phyloP scores from a whole-genome alignment of 2,329 filamentous ascomycete species.

The Didymella pinodella region DNA sequence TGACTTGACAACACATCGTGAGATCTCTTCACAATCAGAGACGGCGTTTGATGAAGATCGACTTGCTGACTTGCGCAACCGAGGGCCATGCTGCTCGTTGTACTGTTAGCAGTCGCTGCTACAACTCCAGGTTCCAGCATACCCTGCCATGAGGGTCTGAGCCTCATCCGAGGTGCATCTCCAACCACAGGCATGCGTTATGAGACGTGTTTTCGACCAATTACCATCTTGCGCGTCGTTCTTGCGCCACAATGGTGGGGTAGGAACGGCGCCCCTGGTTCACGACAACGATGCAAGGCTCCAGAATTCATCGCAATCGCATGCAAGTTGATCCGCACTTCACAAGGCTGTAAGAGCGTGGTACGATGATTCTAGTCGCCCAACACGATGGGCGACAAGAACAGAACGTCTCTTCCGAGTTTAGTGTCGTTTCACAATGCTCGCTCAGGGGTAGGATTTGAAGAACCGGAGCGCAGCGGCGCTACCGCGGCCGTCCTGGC shows the following conservation, averaged over 20 bases:
- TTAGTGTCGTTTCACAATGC: slow-evolving; percentile 42
- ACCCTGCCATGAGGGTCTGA: slow-evolving; percentile 10
- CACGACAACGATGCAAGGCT: slow-evolving; percentile 22
- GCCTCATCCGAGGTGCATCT: slow-evolving; percentile 17
- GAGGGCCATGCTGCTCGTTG: slow-evolving; percentile 2
- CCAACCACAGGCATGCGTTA: slow-evolving; percentile 24
- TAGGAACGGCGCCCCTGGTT: slow-evolving; percentile 16
- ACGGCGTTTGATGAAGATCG: slow-evolving; percentile 14
- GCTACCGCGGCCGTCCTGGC: slow-evolving; percentile 37
- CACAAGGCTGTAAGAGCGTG: slow-evolving; percentile 22
- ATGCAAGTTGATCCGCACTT: slow-evolving; percentile 32
- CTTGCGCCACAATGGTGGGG: slow-evolving; percentile 21
- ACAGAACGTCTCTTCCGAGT: slow-evolving; percentile 23
- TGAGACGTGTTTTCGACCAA: slow-evolving; percentile 40
- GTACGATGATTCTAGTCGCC: slow-evolving; percentile 35
- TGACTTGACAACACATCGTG: slow-evolving; percentile 16
- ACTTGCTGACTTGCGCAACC: slow-evolving; percentile 5
- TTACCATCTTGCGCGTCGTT: slow-evolving; percentile 18
- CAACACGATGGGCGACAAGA: slow-evolving; percentile 41
- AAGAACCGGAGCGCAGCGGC: slow-evolving; percentile 36
- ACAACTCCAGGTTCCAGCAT: slow-evolving; percentile 9
- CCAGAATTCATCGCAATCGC: slow-evolving; percentile 30
- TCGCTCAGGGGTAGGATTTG: slow-evolving; percentile 24
- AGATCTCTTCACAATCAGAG: slow-evolving; percentile 3
- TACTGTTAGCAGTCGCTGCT: slow-evolving; percentile 1